Conservation (phyloP, 2,329 filamentous ascomycete species). For the Apiospora malaysiana region DNA sequence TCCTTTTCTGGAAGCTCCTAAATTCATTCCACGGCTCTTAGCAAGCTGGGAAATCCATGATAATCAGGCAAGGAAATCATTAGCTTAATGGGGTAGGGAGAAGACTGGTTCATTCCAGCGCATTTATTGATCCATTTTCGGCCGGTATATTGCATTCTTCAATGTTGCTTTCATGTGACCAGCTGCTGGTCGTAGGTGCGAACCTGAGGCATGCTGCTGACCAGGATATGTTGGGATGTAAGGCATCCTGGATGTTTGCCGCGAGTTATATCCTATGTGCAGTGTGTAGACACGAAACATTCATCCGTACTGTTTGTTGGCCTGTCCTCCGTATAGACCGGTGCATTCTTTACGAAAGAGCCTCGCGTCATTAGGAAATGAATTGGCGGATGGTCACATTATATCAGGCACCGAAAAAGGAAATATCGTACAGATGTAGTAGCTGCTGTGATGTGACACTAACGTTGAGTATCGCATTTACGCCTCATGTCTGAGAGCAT, state of each 20-base stretch:
- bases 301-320: neutral
- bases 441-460: neutral
- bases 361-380: neutral
- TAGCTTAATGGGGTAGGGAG: no score
- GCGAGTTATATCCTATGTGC: neutral
- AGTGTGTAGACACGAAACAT: neutral
- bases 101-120: neutral
- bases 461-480: neutral
- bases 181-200: neutral
- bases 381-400: neutral
- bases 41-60: neutral
- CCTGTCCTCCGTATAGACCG: neutral
- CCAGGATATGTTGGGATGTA: neutral
- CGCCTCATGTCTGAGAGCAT: constrained; percentile 9
- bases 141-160: neutral
- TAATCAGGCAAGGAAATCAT: neutral
- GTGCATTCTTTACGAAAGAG: neutral
- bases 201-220: neutral
- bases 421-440: neutral
- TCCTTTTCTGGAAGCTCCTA: constrained; percentile 13
- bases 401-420: neutral
- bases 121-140: neutral
- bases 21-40: neutral
- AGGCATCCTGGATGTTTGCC: neutral
- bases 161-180: neutral